These are phyloP conservation scores for Metschnikowia sp. DNA, from an alignment of 805 yeast genomes.

Conservation along the genomic window DNA sequence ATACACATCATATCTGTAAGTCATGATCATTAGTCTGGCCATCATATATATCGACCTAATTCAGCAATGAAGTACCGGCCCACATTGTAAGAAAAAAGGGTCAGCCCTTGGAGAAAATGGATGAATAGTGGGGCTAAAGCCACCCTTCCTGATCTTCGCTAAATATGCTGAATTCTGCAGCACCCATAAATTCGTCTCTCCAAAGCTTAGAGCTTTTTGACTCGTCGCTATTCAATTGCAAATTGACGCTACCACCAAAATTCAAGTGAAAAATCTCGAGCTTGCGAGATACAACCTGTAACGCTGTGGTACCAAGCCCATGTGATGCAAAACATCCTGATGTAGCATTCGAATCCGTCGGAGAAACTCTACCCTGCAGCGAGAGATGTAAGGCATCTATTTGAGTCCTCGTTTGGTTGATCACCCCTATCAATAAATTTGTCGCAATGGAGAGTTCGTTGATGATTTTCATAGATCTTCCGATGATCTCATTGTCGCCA, in stretches of 20 bases:
- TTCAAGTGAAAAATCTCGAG: constrained; percentile 26
- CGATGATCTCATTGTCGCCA: constrained; percentile 25
- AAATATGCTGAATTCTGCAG: constrained; percentile 26
- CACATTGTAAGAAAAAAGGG: neutral
- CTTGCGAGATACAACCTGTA: constrained; percentile 22
- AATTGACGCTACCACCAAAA: constrained; percentile 16
- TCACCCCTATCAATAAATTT: constrained; percentile 26
- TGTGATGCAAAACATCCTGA: neutral
- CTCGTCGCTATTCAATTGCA: neutral
- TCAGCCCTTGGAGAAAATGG: neutral
- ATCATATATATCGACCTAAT: too few species aligned
- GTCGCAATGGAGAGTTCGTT: constrained; percentile 35
- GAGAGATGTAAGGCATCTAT: neutral
- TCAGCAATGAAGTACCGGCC: neutral
- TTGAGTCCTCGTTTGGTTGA: constrained; percentile 14
- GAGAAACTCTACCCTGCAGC: constrained; percentile 3
- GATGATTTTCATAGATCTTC: constrained; percentile 32
- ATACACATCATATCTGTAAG: too few species aligned
- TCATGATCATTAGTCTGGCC: too few species aligned
- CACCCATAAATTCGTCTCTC: constrained; percentile 15
- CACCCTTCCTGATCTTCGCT: constrained; percentile 37
- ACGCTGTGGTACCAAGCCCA: constrained; percentile 24
- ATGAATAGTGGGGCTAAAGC: constrained; percentile 13
- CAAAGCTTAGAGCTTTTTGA: constrained; percentile 11
- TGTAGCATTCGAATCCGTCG: neutral